Base-by-base conservation (phyloP, 345 rosid species). In the Populus pruinosa region DNA sequence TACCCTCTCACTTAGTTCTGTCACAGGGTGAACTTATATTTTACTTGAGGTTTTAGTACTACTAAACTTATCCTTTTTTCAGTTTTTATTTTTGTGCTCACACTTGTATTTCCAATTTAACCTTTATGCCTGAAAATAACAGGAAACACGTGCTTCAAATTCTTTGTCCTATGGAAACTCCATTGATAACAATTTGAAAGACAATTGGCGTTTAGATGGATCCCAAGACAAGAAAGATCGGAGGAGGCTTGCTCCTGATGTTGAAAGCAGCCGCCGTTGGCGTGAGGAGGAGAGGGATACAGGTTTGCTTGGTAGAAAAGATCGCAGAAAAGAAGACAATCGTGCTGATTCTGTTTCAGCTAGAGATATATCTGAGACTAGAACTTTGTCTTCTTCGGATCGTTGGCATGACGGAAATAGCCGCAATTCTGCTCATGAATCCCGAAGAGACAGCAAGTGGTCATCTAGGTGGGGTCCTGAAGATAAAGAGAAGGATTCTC, bases 401-500 rank as follows among this genome's bases (percentile, higher is more conserved):
- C 87, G 92, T 81, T 86, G 97, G 97, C 78, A 83, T 74, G 98
- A 93, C 76, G 81, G 75, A 70, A 84, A 70, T 73, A 78, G 82
- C 80, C 95, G 94, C 79, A 88, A 67, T 82, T 80, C 89, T 81
- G 89, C 88, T 82, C 84, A 84, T 82, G 98, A 95, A 80, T 49
- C 96, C 50, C 88, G 96, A 12, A 88, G 99, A 55, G 98, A 96
- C 80, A 87, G 83, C 84, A 96, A 96, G 77, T 96, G 98, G 99
- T 88, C 97, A 29, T 91, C 97, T 21, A 88, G 98, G 71, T 96
- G 98, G 99, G 98, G 99, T 81, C 97, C 98, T 77, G 98, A 93
- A 31, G 99, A 91, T 71, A 93, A 88, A 82, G 99, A 91, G 72
- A 96, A 88, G 80, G 97, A 92, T 67, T 76, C 89, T 49, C 92